Evolutionary conservation across 768 basidiomycete species (phyloP).

Genomic region (Lactarius hengduanensis): DNA sequence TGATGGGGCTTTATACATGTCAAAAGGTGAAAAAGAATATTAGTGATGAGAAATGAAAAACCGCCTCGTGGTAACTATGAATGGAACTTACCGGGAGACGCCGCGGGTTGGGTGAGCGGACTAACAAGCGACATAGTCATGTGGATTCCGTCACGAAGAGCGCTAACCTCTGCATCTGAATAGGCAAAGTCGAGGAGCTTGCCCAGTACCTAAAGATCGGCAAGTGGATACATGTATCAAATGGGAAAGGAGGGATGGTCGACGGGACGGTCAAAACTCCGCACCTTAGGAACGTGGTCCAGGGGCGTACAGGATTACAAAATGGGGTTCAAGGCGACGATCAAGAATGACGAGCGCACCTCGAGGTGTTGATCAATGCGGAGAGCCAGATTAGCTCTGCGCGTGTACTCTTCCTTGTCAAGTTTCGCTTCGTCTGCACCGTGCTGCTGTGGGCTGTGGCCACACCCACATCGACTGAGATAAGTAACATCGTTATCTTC

Average conservation of each 20-base stretch:
- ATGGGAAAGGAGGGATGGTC: slow-evolving; percentile 3
- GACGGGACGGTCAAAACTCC: slow-evolving; percentile 28
- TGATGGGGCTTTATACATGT: slow-evolving; percentile 31
- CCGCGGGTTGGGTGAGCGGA: slow-evolving; percentile 44
- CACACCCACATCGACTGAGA: slow-evolving; percentile 64
- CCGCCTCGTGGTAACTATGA: slow-evolving; percentile 28
- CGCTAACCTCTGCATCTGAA: slow-evolving; percentile 63
- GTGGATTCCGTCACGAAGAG: slow-evolving; percentile 69
- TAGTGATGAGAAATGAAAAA: slow-evolving; percentile 26
- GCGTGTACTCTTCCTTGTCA: slow-evolving; percentile 62
- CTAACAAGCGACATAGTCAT: slow-evolving; percentile 51
- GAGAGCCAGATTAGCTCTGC: slow-evolving; percentile 71
- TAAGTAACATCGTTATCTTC: slow-evolving; percentile 54
- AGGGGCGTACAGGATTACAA: slow-evolving; percentile 10
- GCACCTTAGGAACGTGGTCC: slow-evolving; percentile 23
- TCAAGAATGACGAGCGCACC: slow-evolving; percentile 45
- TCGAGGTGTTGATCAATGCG: slow-evolving; percentile 80
- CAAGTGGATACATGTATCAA: slow-evolving; percentile 8
- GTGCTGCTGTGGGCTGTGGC: slow-evolving; percentile 62
- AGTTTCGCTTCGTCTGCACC: slow-evolving; percentile 60
- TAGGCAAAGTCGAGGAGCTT: slow-evolving; percentile 81
- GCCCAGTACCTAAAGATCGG: slow-evolving; percentile 59
- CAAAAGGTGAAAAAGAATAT: slow-evolving; percentile 18
- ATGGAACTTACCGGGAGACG: slow-evolving; percentile 51
- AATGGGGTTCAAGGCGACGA: slow-evolving; percentile 2